A percentile compares a stretch with the other conserved stretches of the same genome.
Evolutionary conservation across 208 protist species (phyloP).

Genomic region (Blastocrithidia nonstop): DNA sequence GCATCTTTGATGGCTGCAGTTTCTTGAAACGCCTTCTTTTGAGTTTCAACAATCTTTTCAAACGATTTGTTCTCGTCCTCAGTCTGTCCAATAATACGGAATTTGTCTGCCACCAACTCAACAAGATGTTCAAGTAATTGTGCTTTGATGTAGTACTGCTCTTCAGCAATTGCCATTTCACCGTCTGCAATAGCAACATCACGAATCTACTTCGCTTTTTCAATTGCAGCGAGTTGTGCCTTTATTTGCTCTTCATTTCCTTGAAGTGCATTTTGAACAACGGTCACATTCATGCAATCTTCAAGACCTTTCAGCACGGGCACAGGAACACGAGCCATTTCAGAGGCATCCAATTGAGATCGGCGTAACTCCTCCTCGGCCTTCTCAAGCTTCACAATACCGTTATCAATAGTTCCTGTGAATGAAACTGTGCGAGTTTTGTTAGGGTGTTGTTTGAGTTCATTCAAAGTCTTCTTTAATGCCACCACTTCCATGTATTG

Average conservation of each 20-base stretch:
- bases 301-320: conserved; percentile 38
- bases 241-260: conserved; percentile 43
- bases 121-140: conserved; percentile 57
- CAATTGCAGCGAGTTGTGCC: conserved; percentile 31
- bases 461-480: conserved; percentile 40
- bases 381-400: conserved; percentile 50
- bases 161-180: conserved; percentile 61
- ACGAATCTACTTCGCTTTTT: conserved; percentile 49
- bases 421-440: conserved; percentile 55
- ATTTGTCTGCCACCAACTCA: conserved; percentile 43
- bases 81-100: conserved; percentile 36
- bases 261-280: conserved; percentile 38
- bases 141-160: conserved; percentile 65
- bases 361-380: conserved; percentile 26
- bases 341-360: conserved; percentile 33
- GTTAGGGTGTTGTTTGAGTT: conserved; percentile 60
- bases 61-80: conserved; percentile 46
- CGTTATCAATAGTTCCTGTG: conserved; percentile 49
- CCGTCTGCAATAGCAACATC: conserved; percentile 52
- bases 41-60: conserved; percentile 42
- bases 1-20: conserved; percentile 44
- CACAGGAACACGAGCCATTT: conserved; percentile 36
- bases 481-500: conserved; percentile 55
- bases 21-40: conserved; percentile 62
- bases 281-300: conserved; percentile 57